phyloP scores from a whole-genome alignment of 208 protist genomes.

The Phytomonas serpens region DNA sequence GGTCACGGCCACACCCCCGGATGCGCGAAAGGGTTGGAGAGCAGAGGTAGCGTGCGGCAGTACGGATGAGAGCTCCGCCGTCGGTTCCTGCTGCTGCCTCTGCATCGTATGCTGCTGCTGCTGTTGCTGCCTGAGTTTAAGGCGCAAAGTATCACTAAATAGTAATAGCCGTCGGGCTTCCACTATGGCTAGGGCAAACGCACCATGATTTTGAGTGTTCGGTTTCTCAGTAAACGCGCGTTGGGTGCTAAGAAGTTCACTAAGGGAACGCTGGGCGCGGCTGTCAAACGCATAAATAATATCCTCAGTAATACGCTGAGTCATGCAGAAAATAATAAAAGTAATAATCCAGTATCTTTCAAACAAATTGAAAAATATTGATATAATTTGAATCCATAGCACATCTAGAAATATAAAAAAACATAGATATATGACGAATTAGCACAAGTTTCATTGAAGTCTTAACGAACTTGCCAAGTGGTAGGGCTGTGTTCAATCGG shows the following conservation, averaged over 20 bases:
- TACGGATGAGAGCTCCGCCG: background rate
- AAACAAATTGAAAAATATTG: background rate
- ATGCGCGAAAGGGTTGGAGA: too few relatives aligned
- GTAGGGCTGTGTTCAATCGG: background rate
- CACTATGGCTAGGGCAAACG: constrained; percentile 35
- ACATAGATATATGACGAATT: background rate
- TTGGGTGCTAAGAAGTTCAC: constrained; percentile 21
- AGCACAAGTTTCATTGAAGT: background rate
- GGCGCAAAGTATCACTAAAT: constrained; percentile 27
- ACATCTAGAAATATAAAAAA: background rate
- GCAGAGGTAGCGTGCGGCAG: too few relatives aligned
- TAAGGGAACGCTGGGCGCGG: constrained; percentile 13
- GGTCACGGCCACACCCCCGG: background rate
- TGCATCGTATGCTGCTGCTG: background rate
- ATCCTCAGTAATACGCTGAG: background rate
- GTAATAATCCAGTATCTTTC: background rate
- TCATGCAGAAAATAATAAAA: background rate
- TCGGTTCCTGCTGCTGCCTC: constrained; percentile 6
- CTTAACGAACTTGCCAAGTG: background rate
- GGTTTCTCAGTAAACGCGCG: constrained; percentile 21
- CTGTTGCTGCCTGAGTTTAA: constrained; percentile 17
- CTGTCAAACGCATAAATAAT: constrained; percentile 10
- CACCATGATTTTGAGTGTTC: constrained; percentile 28
- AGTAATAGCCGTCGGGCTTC: constrained; percentile 31
- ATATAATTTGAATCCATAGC: background rate